Base-by-base conservation (phyloP, 768 basidiomycete genomes). In the Tulasnella sp. region DNA sequence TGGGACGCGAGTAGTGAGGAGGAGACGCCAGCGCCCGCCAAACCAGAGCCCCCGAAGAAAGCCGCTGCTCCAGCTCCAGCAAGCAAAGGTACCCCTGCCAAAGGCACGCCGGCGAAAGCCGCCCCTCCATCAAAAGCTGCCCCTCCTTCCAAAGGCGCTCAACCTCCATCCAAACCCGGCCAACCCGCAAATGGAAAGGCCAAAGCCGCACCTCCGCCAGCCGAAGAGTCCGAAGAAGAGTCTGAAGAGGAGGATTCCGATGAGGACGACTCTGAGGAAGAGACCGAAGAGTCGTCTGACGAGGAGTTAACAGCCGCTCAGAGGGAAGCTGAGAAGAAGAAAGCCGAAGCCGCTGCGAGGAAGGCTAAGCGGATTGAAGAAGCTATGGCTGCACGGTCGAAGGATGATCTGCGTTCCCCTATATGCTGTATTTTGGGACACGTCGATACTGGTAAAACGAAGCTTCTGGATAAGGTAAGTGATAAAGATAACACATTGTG, bases 381-480 rank as follows among this genome's bases (percentile, higher is more conserved):
- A 39, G 96, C 98, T 2, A 84, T 96, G 78, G 93, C 96, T 57
- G 93, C 92, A 5, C 86, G 94, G 74, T 94, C 86, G 83, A 95
- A 93, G 84, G 95, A 99, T 81, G 86, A 99, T 83, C 85, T 99
- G 70, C 92, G 98, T 61, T 94, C 92, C 83, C 98, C 98, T 18
- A 99, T 99, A 83, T 99, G 97, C 83, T 98, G 97, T 89, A 99
- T 99, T 82, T 85, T 99, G 80, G 98, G 98, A 79, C 98, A 99
- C 84, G 98, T 99, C 88, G 98, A 99, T 87, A 98, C 96, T 5
- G 98, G 98, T 79, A 99, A 99, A 86, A 99, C 98, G 18, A 98
- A 98, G 85, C 86, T 99, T 51, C 85, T 99, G 81, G 98, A 99
- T 84, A 99, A 98, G 89, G 95, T 94, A 75, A 5, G 71, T 15